These are phyloP conservation scores for Quercus glauca DNA, from an alignment of 306 rosid species.

Conservation along the genomic window DNA sequence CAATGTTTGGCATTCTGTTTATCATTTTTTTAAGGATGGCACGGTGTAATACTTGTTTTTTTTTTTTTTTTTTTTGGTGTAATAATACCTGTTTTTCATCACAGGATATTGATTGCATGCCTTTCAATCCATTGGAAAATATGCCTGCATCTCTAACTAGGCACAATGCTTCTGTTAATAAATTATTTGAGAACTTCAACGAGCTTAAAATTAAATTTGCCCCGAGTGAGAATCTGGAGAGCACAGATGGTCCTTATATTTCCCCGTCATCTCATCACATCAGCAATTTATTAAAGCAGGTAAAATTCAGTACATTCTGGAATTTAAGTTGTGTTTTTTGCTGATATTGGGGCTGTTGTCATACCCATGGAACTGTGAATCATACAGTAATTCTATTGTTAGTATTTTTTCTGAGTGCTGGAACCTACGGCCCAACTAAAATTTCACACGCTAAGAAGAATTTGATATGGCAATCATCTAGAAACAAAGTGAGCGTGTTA, in stretches of 20 bases:
- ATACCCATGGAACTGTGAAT: slow-evolving; percentile 10
- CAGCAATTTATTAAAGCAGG: slow-evolving; percentile 49
- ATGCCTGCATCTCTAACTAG: slow-evolving; percentile 61
- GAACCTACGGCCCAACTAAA: background rate
- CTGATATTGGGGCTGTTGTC: slow-evolving; percentile 20
- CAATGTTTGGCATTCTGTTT: background rate
- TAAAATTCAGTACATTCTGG: slow-evolving; percentile 41
- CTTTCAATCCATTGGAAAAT: slow-evolving; percentile 72
- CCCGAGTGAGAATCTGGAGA: slow-evolving; percentile 39
- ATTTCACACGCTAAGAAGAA: background rate
- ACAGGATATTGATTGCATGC: slow-evolving; percentile 98
- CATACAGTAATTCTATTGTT: background rate
- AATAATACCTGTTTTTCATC: slow-evolving; percentile 18
- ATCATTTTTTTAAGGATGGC: slow-evolving; percentile 5
- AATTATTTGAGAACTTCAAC: slow-evolving; percentile 39
- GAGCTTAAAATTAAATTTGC: slow-evolving; percentile 46
- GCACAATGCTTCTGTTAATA: slow-evolving; percentile 34
- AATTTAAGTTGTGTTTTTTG: slow-evolving; percentile 18
- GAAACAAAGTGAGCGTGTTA: background rate
- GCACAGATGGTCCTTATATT: slow-evolving; percentile 35
- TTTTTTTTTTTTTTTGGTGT: background rate
- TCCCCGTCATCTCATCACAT: slow-evolving; percentile 43
- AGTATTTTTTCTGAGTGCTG: background rate
- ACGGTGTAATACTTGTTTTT: slow-evolving; percentile 20
- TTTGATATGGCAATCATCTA: background rate